A percentile compares a stretch with the other conserved stretches of the same genome.
phyloP scores from a whole-genome alignment of 1,284 basidiomycete genomes.

The Heimioporus punctisporus region DNA sequence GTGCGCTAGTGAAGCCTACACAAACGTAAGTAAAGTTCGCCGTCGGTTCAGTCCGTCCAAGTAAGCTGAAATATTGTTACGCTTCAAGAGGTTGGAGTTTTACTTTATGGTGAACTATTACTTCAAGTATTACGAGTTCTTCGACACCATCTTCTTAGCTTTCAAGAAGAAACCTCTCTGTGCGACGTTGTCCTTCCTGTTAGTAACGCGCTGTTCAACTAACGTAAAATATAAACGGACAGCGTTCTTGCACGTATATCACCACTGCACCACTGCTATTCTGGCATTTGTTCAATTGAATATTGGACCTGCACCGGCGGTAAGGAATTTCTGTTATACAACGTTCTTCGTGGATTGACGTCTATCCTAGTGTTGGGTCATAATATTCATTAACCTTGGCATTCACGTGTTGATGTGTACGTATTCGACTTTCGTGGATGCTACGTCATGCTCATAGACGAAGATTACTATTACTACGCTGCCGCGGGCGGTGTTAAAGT shows the following conservation, averaged over 20 bases:
- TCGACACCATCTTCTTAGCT: slow-evolving; percentile 96
- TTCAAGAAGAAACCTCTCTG: slow-evolving; percentile 97
- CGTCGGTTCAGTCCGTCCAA: no score
- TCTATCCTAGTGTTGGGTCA: slow-evolving; percentile 82
- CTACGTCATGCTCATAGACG: slow-evolving; percentile 1
- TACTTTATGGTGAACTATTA: slow-evolving; percentile 99
- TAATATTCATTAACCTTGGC: slow-evolving; percentile 87
- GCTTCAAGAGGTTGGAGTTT: slow-evolving; percentile 74
- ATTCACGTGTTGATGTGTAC: slow-evolving; percentile 99
- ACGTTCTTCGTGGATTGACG: slow-evolving; percentile 19
- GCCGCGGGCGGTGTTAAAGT: slow-evolving; percentile 93
- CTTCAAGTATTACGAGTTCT: slow-evolving; percentile 92
- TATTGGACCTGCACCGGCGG: no score
- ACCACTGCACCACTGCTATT: slow-evolving; percentile 95
- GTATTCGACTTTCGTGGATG: slow-evolving; percentile 26
- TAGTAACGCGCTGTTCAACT: neutral
- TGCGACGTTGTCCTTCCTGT: slow-evolving; percentile 40
- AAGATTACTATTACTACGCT: slow-evolving; percentile 97
- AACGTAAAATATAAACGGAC: neutral
- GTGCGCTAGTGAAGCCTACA: slow-evolving; percentile 82
- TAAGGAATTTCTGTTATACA: slow-evolving; percentile 88
- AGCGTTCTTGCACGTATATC: slow-evolving; percentile 98
- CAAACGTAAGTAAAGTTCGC: slow-evolving; percentile 55
- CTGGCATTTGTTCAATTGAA: slow-evolving; percentile 96
- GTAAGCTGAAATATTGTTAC: neutral